Evolutionary conservation across 305 asterid species (phyloP).

Genomic region (Solanum hybrid): DNA sequence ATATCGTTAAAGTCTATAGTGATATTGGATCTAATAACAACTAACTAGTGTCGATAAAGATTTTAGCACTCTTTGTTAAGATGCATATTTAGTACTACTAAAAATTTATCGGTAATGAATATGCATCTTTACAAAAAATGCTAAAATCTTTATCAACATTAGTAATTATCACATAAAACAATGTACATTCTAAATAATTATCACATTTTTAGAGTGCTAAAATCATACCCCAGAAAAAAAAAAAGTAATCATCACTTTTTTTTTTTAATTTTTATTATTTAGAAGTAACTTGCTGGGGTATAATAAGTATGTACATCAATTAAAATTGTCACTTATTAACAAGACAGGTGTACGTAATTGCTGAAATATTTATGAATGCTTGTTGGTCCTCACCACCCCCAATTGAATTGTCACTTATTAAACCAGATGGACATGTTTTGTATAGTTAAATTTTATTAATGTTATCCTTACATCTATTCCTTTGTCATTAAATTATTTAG

Average conservation of each 20-base stretch:
- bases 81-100: no score
- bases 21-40: no score
- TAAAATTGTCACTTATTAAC: neutral
- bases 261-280: neutral
- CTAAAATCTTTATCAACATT: no score
- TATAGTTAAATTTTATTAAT: neutral
- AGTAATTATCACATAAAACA: no score
- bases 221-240: neutral
- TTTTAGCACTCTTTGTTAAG: no score
- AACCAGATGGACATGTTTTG: neutral
- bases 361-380: neutral
- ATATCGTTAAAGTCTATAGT: no score
- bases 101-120: no score
- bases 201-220: neutral
- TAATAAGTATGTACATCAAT: neutral
- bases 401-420: neutral
- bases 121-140: no score
- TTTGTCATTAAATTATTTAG: neutral
- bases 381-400: neutral
- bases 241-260: neutral
- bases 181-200: neutral
- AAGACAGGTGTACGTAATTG: neutral
- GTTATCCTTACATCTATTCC: neutral
- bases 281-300: neutral
- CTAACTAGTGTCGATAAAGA: no score